Evolutionary conservation across 1,139 yeast genomes (phyloP), one percentile per base, ranked within the genome.

Genomic region (Debaryomycetaceae sp.): DNA sequence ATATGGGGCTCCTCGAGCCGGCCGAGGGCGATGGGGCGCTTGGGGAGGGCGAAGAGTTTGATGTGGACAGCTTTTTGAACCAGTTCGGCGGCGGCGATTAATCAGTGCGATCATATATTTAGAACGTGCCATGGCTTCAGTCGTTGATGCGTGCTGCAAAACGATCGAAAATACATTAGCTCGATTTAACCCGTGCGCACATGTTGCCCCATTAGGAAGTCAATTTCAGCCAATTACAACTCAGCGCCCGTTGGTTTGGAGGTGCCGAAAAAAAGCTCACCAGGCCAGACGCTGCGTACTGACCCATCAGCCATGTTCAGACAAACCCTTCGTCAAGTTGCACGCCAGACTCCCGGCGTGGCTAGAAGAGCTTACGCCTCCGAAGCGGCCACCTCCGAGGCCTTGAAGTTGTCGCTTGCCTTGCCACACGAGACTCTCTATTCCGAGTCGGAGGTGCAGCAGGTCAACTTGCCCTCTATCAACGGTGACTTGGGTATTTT

Each of bases 401-500:
- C 81, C 48, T 75, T 91, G 63, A 84, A 80, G 62, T 75, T 93
- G 54, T 84, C 95, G 34, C 78, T 91, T 56, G 93, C 96, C 39
- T 77, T 91, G 51, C 96, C 96, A 43, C 88, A 83, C 61, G 78
- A 80, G 62, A 78, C 80, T 46, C 57, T 77, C 56, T 65, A 65
- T 53, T 50, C 69, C 27, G 72, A 67, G 41, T 55, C 61, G 43
- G 64, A 61, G 63, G 83, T 61, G 36, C 78, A 83, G 48, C 99
- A 91, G 72, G 98, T 93, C 48, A 91, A 91, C 71, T 74, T 91
- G 51, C 98, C 99, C 54, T 91, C 96, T 42, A 75, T 84, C 54
- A 82, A 94, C 46, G 99, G 99, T 60, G 94, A 85, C 58, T 78
- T 91, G 65, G 99, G 99, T 84, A 78, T 91, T 46, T 73, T 91